Evolutionary conservation across 2,329 filamentous ascomycete genomes (phyloP), one percentile per base, ranked within the genome.

Genomic region (Colletotrichum gigasporum): DNA sequence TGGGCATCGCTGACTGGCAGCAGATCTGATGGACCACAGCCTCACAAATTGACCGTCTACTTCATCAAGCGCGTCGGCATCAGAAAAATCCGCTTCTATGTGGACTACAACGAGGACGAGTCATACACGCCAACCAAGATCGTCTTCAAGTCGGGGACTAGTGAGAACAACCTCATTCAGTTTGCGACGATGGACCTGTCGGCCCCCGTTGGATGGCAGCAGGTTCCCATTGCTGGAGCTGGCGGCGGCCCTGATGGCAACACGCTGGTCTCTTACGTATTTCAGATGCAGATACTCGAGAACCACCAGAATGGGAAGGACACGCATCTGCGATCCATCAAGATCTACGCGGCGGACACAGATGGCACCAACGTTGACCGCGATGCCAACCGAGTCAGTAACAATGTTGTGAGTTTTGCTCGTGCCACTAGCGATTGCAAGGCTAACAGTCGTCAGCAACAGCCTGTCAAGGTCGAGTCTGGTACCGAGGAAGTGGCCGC

Each of bases 231-330:
- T 16, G 75, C 75, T 1, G 81, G 82, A 11, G 81, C 81, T 0
- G 86, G 85, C n/a, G 83, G 84, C 39, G 88, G 86, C 47, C 83
- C 83, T 48, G 89, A 88, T 72, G 91, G 86, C 39, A 91, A 90
- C 71, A 91, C 94, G 1, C 86, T 98, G 16, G 89, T 94, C 65
- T 94, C 92, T 14, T 97, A 95, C 80, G 88, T 98, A 28, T 85
- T 99, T 26, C 94, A 98, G 76, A 90, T 98, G 72, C 90, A 92
- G 69, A 90, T 99, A 50, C 86, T 95, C 53, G 96, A 98, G 80
- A 99, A 99, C 74, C 96, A 99, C 76, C 96, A 99, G 79, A 99
- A 99, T 76, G 96, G 96, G 68, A 99, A 99, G 76, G 96, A 99
- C 75, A 99, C 96, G n/a, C 96, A 99, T 82, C 86, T 99, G 22